Base-by-base conservation (phyloP, 768 basidiomycete species). In the Xerocomus brunneocitrinus region DNA sequence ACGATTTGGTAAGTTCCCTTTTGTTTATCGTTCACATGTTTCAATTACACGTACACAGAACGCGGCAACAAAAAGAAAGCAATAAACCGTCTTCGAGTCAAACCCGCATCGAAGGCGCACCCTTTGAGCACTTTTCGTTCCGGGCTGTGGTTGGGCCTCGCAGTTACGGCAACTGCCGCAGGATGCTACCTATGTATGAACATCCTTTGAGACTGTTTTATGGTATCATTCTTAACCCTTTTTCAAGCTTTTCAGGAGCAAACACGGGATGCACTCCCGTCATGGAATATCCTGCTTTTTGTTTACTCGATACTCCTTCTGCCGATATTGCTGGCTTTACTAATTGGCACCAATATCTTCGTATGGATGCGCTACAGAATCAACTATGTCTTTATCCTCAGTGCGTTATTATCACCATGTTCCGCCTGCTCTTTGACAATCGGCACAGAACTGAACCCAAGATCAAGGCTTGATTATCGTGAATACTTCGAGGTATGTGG, bases 301-400 rank as follows among this genome's bases (percentile, higher is more conserved):
- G 73, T 95, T 19, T 99, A 97, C 64, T 85, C 80, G 0, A 76
- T 85, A 5, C 69, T 95, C 25, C 69, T 83, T 41, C 67, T 97
- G 4, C 93, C 94, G 0, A 75, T 85, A 6, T 56, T 95, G 3
- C 88, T 97, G 62, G 75, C 83, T 2, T 55, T 91, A 31, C 72
- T 97, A 1, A 80, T 98, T 50, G 89, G 91, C 25, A 53, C 89
- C n/a, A 98, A 99, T 65, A 58, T 98, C 5, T 59, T 85, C 22
- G 87, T 85, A 0, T 99, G 90, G 87, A 76, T 81, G 0, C 69
- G 71, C 5, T 74, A 84, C 5, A 78, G 88, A 43, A 92, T 99
- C 60, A 98, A 98, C 65, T 95, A 94, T 62, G 79, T 85, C n/a
- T 95, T 98, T 67, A 90, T 95, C 34, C 90, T 95, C 62, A 88